phyloP scores from a whole-genome alignment of 495 filamentous ascomycete species.

The Hyaloscypha bicolor region DNA sequence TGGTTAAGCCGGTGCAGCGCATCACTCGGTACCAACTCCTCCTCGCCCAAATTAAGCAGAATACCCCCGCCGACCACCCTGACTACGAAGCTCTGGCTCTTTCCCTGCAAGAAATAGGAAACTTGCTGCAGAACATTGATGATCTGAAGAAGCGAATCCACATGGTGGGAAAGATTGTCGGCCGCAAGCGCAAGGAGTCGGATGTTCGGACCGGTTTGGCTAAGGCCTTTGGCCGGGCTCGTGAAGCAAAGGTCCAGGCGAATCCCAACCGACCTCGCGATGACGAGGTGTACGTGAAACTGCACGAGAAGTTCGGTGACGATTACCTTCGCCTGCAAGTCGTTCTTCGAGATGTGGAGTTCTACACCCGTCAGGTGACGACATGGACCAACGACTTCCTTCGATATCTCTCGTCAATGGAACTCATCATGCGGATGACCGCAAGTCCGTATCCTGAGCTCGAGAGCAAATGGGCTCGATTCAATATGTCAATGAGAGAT shows the following conservation, averaged over 20 bases:
- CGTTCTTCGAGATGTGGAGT: constrained; percentile 85
- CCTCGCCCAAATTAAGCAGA: constrained; percentile 72
- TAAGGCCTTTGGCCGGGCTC: constrained; percentile 79
- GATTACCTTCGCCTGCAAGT: constrained; percentile 89
- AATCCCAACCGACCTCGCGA: constrained; percentile 68
- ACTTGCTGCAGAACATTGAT: constrained; percentile 82
- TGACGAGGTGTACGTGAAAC: constrained; percentile 74
- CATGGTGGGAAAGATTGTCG: constrained; percentile 81
- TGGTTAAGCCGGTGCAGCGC: constrained; percentile 94
- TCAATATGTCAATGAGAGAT: constrained; percentile 79
- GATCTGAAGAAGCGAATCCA: constrained; percentile 90
- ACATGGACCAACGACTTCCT: constrained; percentile 73
- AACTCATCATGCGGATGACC: constrained; percentile 59
- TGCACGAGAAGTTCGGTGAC: constrained; percentile 79
- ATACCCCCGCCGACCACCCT: constrained; percentile 79
- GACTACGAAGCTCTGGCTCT: constrained; percentile 68
- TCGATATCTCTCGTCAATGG: constrained; percentile 69
- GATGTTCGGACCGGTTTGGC: constrained; percentile 81
- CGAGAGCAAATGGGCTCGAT: constrained; percentile 88
- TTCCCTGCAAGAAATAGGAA: constrained; percentile 65
- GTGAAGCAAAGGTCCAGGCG: constrained; percentile 48
- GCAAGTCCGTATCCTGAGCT: constrained; percentile 72
- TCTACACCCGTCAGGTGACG: constrained; percentile 73
- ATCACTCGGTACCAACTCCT: constrained; percentile 91
- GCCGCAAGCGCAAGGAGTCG: constrained; percentile 85